phyloP scores from a whole-genome alignment of 805 yeast genomes.

The Wickerhamiella nectarea region DNA sequence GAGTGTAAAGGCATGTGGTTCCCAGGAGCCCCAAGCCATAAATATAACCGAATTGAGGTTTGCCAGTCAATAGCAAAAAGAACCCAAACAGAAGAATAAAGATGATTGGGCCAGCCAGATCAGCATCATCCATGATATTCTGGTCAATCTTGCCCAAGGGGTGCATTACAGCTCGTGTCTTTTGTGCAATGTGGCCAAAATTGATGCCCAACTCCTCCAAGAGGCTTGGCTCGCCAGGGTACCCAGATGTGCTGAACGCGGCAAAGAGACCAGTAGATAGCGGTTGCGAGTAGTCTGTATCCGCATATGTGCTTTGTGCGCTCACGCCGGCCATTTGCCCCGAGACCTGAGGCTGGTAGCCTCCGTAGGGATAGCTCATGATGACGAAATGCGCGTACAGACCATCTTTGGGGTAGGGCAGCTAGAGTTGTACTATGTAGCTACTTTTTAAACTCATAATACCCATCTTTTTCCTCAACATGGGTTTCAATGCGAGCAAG shows the following conservation, averaged over 20 bases:
- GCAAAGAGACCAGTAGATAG: constrained; percentile 70
- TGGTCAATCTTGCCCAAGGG: constrained; percentile 55
- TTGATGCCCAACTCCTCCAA: constrained; percentile 89
- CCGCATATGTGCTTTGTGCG: constrained; percentile 3
- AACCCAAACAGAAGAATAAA: constrained; percentile 82
- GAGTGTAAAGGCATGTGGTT: constrained; percentile 64
- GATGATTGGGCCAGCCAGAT: constrained; percentile 86
- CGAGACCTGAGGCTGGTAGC: constrained; percentile 2
- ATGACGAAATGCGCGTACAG: neutral
- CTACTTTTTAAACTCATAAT: constrained; percentile 37
- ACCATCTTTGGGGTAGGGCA: neutral
- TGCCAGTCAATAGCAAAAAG: constrained; percentile 67
- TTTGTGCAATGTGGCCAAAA: constrained; percentile 70
- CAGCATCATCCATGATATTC: constrained; percentile 76
- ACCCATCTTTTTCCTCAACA: constrained; percentile 47
- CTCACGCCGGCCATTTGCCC: constrained; percentile 10
- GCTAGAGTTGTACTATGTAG: no score
- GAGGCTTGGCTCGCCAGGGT: constrained; percentile 87
- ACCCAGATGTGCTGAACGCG: constrained; percentile 86
- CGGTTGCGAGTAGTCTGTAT: constrained; percentile 20
- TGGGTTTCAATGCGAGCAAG: constrained; percentile 38
- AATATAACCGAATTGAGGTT: constrained; percentile 90
- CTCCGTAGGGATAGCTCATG: neutral
- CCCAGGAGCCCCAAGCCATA: constrained; percentile 94
- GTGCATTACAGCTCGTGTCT: constrained; percentile 71